Conservation (phyloP, 352 stramenopile species). For the Pythium chondricola region DNA sequence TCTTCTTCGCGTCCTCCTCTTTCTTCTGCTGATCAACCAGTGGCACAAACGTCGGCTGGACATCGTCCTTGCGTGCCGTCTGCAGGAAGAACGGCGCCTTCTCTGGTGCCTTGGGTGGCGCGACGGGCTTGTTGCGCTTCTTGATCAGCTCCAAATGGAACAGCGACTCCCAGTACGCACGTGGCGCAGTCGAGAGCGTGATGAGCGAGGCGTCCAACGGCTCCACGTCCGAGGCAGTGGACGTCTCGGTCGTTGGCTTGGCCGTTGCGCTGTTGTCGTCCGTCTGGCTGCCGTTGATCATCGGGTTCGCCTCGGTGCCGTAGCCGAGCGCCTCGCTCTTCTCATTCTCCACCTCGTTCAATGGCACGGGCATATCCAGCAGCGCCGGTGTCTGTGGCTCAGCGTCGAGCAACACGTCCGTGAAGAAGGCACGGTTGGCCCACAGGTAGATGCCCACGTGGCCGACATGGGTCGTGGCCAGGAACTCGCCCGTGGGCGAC, state of each 20-base stretch:
- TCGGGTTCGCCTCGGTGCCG: conserved; percentile 46
- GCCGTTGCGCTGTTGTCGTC: neutral
- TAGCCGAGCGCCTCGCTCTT: conserved; percentile 50
- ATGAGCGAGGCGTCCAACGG: conserved; percentile 63
- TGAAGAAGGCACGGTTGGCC: conserved; percentile 93
- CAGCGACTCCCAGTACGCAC: conserved; percentile 87
- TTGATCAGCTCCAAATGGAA: conserved; percentile 94
- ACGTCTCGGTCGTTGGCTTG: conserved; percentile 19
- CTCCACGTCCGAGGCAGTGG: conserved; percentile 27
- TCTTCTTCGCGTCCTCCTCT: conserved; percentile 16
- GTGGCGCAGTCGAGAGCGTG: conserved; percentile 68
- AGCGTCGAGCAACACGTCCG: conserved; percentile 78
- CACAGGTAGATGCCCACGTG: conserved; percentile 93
- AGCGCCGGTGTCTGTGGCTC: conserved; percentile 66
- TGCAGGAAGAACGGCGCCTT: conserved; percentile 95
- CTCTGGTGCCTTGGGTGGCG: conserved; percentile 91
- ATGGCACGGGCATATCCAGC: conserved; percentile 89
- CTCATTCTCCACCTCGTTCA: conserved; percentile 80
- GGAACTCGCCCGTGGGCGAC: conserved; percentile 93
- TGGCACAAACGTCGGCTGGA: conserved; percentile 71
- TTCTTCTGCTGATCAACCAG: conserved; percentile 26
- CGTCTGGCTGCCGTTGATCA: conserved; percentile 3
- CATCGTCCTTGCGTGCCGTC: conserved; percentile 77
- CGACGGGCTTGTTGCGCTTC: conserved; percentile 93
- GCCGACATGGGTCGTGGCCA: conserved; percentile 92